Conservation (phyloP, 2,329 filamentous ascomycete species). For the Pseudogymnoascus sp. region DNA sequence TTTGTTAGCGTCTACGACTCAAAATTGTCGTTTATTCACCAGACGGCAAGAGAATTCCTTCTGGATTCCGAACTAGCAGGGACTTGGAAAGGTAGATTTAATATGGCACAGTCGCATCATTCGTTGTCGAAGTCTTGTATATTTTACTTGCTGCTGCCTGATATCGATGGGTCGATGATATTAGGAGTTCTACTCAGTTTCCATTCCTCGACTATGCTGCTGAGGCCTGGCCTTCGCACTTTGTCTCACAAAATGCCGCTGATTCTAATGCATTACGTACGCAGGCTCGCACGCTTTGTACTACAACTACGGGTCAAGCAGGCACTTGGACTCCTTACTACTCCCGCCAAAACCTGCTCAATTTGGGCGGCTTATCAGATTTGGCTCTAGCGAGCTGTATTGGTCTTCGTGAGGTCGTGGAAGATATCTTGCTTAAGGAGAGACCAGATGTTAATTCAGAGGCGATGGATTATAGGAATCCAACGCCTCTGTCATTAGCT, state of each 20-base stretch:
- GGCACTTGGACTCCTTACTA: not conserved
- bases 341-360: too few species aligned
- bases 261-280: not conserved
- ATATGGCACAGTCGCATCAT: not conserved
- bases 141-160: not conserved
- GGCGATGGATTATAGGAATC: too few species aligned
- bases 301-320: not conserved
- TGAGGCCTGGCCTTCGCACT: not conserved
- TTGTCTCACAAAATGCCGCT: not conserved
- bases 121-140: not conserved
- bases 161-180: not conserved
- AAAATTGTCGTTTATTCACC: not conserved
- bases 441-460: too few species aligned
- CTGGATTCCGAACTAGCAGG: not conserved
- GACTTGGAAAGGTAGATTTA: not conserved
- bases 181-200: not conserved
- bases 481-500: not conserved
- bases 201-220: not conserved
- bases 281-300: not conserved
- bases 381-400: not conserved
- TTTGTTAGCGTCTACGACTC: not conserved
- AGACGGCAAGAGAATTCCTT: not conserved
- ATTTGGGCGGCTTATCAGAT: too few species aligned
- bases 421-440: not conserved
- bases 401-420: not conserved